Base-by-base conservation (phyloP, 2,329 filamentous ascomycete genomes). In the Microsporum audouinii region DNA sequence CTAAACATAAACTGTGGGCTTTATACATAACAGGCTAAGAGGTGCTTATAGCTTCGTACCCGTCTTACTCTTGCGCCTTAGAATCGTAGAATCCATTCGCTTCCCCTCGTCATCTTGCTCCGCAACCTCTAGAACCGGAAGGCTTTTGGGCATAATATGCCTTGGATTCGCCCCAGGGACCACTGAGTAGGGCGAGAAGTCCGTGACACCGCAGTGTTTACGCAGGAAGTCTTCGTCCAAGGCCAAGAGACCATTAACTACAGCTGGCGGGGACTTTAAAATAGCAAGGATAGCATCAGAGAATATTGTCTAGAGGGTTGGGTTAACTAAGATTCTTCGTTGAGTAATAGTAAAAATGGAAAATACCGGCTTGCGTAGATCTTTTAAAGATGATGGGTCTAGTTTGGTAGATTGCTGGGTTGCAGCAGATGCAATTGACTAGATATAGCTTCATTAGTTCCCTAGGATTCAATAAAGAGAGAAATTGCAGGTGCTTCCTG, bases 191-290 rank as follows among this genome's bases (percentile, higher is more conserved):
- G 84, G 82, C 0, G 79, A 80, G 67, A 95, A 94, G 70, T 95
- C 88, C 0, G 74, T 78, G 2, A 91, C 77, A 0, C 85, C 84
- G 23, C 75, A 78, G 62, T 85, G 79, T 5, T 81, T 77, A 17
- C 87, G 78, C 34, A 95, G 76, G 65, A 91, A 94, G 69, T 95
- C 89, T 70, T 95, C 89, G 68, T 95, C 90, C 0, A 91, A 80
- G 62, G 86, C 79, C 3, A 92, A 75, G 49, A 83, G 74, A 0
- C 89, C 90, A 69, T 89, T 95, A 27, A 94, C 85, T 3, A 73
- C 72, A 0, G 75, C 64, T 0, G 83, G 74, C 0, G 86, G 83
- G 0, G 86, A 80, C 7, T 75, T 71, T 1, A 94, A 76, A 72
- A 95, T 87, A 1, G 82, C 87, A 0, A 92, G 72, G 17, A 95